Evolutionary conservation across 2,329 filamentous ascomycete genomes (phyloP), one percentile per base, ranked within the genome.

Genomic region (Calonectria hongkongensis): DNA sequence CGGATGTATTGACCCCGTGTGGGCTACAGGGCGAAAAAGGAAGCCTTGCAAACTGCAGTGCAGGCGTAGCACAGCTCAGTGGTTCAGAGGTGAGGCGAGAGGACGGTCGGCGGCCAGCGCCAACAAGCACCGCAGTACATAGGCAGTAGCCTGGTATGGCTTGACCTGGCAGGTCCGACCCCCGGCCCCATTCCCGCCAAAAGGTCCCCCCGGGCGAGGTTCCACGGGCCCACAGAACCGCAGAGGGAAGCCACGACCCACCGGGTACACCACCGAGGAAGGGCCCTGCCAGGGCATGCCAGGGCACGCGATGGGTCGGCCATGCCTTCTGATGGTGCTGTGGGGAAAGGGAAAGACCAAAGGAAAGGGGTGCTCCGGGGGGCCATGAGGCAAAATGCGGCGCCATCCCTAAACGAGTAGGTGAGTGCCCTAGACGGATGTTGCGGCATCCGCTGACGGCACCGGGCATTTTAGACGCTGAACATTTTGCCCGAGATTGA

Each of bases 141-240:
- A 33, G 30, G 30, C 43, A 47, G 45, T 33, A 30, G 58, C 27
- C 51, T 62, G 54, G 54, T 16, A 60, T 65, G 43, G 66, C 56
- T 60, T 63, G 67, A 79, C 75, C 65, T 72, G 60, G 74, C 60
- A 65, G 48, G 66, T 66, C 66, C 60, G 58, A 60, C 39, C 76
- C 78, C 75, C 64, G 72, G 74, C 71, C 73, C 73, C 73, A 74
- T 78, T 79, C 72, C 77, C 76, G 74, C 72, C 78, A 79, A 79
- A 79, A 80, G 78, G 76, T 79, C 78, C 78, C 78, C 78, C 78
- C 75, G 77, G 75, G 72, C 72, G 66, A 73, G 78, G 75, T 73
- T 58, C 70, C 78, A 71, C 70, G 51, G 68, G 48, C 62, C 66
- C 74, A 78, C 63, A 76, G 73, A 73, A 75, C 77, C 73, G 73